phyloP scores from a whole-genome alignment of 2,329 filamentous ascomycete species.

The Aspergillus sp. region DNA sequence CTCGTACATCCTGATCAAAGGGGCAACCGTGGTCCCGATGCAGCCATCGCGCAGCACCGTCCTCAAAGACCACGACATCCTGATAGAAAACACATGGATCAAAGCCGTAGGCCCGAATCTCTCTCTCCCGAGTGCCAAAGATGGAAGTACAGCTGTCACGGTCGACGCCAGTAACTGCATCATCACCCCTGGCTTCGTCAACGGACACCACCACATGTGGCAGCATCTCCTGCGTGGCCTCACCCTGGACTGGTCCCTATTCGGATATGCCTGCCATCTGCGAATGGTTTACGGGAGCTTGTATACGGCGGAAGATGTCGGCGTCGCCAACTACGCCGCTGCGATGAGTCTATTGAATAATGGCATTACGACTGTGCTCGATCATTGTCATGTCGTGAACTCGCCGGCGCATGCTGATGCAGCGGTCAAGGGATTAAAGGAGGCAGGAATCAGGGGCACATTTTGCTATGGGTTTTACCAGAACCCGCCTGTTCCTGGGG shows the following conservation, averaged over 20 bases:
- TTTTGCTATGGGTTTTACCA: conserved; percentile 9
- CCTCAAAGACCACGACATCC: not conserved
- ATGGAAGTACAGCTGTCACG: not conserved
- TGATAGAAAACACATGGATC: conserved; percentile 15
- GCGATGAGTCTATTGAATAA: conserved; percentile 4
- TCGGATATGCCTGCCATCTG: conserved; percentile 5
- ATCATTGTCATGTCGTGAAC: conserved; percentile 8
- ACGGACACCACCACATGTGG: conserved; percentile 11
- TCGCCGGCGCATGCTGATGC: conserved; percentile 2
- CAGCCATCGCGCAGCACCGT: not conserved
- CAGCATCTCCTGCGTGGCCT: conserved; percentile 7
- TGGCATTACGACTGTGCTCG: conserved; percentile 5
- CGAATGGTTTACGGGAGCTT: conserved; percentile 3
- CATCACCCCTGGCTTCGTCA: conserved; percentile 23
- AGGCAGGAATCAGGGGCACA: conserved; percentile 1
- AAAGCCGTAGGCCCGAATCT: not conserved
- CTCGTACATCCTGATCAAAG: not conserved
- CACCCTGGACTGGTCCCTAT: conserved; percentile 5
- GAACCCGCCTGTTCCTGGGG: conserved; percentile 3
- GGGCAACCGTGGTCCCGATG: not conserved
- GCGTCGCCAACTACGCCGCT: conserved; percentile 3
- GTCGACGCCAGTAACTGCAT: not conserved
- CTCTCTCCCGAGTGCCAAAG: not conserved
- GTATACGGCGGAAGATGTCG: conserved; percentile 5
- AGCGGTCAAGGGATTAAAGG: not conserved